phyloP scores from a whole-genome alignment of 1,139 yeast genomes.

The Lodderomyces margitis region DNA sequence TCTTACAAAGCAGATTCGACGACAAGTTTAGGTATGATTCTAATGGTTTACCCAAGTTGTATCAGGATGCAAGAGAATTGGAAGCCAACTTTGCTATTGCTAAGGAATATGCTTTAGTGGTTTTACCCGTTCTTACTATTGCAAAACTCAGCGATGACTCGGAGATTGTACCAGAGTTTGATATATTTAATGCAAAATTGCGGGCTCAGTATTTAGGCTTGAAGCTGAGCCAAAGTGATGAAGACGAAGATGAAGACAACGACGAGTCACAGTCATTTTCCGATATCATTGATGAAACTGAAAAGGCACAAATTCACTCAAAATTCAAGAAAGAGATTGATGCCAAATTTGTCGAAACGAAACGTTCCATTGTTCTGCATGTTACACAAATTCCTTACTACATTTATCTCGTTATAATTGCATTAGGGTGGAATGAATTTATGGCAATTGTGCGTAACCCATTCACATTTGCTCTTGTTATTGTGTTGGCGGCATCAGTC shows the following conservation, averaged over 20 bases:
- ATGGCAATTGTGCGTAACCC: constrained; percentile 88
- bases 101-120: constrained; percentile 51
- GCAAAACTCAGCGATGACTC: constrained; percentile 55
- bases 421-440: constrained; percentile 95
- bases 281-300: constrained; percentile 55
- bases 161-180: constrained; percentile 57
- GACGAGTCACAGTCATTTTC: constrained; percentile 43
- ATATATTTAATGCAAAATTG: constrained; percentile 31
- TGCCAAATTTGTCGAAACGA: constrained; percentile 80
- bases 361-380: constrained; percentile 67
- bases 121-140: constrained; percentile 58
- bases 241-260: constrained; percentile 43
- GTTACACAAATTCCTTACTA: constrained; percentile 81
- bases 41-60: constrained; percentile 77
- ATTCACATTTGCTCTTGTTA: constrained; percentile 57
- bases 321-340: constrained; percentile 78
- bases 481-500: constrained; percentile 57
- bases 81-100: constrained; percentile 64
- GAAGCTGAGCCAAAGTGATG: constrained; percentile 26
- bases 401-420: constrained; percentile 66
- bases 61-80: constrained; percentile 73
- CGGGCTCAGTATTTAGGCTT: constrained; percentile 25
- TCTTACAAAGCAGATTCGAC: constrained; percentile 73
- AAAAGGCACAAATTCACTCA: constrained; percentile 54
- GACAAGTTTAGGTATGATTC: constrained; percentile 79